Evolutionary conservation across 2,329 filamentous ascomycete species (phyloP).

Genomic region (Aspergillus amoenus): DNA sequence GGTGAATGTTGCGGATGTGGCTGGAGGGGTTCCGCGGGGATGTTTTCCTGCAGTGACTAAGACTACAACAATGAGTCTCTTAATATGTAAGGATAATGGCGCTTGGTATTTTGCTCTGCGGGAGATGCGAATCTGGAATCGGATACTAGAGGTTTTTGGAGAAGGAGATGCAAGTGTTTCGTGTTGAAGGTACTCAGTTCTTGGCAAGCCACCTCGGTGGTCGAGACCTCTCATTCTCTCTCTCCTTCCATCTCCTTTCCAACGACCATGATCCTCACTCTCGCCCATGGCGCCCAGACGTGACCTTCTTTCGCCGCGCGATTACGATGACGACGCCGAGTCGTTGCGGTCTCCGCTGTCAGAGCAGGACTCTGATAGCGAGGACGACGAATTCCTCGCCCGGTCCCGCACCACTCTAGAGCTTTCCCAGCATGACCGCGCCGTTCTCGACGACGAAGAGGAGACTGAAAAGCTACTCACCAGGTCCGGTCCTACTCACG

Average conservation of each 20-base stretch:
- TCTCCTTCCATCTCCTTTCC: background rate
- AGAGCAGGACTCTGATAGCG: constrained; percentile 73
- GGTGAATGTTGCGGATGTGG: background rate
- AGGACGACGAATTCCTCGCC: constrained; percentile 68
- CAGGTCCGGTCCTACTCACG: constrained; percentile 36
- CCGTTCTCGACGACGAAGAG: constrained; percentile 74
- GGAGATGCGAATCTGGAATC: background rate
- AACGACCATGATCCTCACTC: constrained; percentile 8
- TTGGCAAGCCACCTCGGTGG: background rate
- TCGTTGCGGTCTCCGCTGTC: constrained; percentile 58
- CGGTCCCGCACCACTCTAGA: constrained; percentile 68
- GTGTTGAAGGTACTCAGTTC: background rate
- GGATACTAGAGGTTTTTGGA: background rate
- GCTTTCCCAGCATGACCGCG: constrained; percentile 66
- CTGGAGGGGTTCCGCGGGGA: background rate
- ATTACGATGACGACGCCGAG: constrained; percentile 68
- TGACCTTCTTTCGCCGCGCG: constrained; percentile 60
- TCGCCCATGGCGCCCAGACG: constrained; percentile 25
- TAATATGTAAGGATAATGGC: background rate
- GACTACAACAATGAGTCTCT: background rate
- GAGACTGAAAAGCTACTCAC: constrained; percentile 52
- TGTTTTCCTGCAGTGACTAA: background rate
- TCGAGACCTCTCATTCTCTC: background rate
- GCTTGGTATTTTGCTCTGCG: background rate
- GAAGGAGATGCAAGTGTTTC: background rate